phyloP scores from a whole-genome alignment of 1,139 yeast species.

The Candida frijolesensis region DNA sequence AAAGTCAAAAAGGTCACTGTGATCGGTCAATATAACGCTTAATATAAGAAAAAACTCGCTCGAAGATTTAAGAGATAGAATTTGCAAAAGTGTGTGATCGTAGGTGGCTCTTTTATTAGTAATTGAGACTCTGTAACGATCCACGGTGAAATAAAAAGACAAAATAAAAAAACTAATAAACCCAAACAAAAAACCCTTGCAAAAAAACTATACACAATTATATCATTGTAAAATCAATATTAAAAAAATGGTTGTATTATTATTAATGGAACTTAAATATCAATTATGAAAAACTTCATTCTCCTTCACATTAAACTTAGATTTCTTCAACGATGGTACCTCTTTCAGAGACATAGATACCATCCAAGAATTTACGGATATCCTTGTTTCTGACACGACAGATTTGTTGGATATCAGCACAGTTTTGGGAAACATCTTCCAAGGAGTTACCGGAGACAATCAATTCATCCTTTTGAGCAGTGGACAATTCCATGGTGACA shows the following conservation, averaged over 20 bases:
- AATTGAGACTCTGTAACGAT: conserved; percentile 55
- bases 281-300: background rate
- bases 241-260: conserved; percentile 11
- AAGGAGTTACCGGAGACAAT: conserved; percentile 93
- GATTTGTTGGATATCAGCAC: conserved; percentile 98
- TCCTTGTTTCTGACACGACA: conserved; percentile 99
- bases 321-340: conserved; percentile 77
- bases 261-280: conserved; percentile 3
- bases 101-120: conserved; percentile 57
- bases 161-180: conserved; percentile 23
- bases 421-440: conserved; percentile 97
- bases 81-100: conserved; percentile 41
- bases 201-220: conserved; percentile 7
- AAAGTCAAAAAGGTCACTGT: background rate
- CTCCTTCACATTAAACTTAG: conserved; percentile 25
- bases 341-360: conserved; percentile 98
- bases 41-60: background rate
- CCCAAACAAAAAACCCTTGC: conserved; percentile 7
- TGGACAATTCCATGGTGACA: conserved; percentile 79
- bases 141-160: conserved; percentile 27
- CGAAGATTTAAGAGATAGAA: background rate
- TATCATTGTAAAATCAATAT: conserved; percentile 12
- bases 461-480: conserved; percentile 92
- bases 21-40: background rate
- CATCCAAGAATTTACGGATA: conserved; percentile 99